Evolutionary conservation across 1,284 basidiomycete species (phyloP).

Genomic region (Anthracocystis panici-leucophaei): DNA sequence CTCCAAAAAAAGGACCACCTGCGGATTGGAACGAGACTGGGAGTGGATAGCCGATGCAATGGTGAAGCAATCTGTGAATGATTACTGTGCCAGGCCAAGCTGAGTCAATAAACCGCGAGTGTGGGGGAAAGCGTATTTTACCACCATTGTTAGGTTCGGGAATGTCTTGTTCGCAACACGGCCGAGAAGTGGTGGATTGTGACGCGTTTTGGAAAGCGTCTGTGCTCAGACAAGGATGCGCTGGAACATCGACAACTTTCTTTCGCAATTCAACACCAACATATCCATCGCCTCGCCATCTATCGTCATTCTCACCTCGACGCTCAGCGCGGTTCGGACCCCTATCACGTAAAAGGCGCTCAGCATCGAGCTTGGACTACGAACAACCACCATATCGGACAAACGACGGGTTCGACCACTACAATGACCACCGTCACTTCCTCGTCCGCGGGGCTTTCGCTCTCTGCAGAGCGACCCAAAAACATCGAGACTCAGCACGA

Average conservation of each 20-base stretch:
- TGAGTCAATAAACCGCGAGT: too few relatives aligned
- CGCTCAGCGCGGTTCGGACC: too few relatives aligned
- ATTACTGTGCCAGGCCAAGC: too few relatives aligned
- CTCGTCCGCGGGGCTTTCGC: conserved; percentile 37
- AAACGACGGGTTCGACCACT: background rate
- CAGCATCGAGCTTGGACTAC: background rate
- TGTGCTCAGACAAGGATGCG: conserved; percentile 34
- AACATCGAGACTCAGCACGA: conserved; percentile 68
- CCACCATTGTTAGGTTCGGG: background rate
- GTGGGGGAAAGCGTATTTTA: too few relatives aligned
- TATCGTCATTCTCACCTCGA: background rate
- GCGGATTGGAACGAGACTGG: too few relatives aligned
- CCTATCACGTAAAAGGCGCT: background rate
- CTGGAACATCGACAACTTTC: conserved; percentile 24
- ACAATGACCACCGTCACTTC: conserved; percentile 41
- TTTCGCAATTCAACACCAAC: conserved; percentile 16
- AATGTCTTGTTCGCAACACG: background rate
- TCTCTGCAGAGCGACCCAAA: conserved; percentile 55
- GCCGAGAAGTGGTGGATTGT: conserved; percentile 3
- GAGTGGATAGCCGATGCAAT: too few relatives aligned
- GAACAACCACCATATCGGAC: background rate
- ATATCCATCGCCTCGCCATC: background rate
- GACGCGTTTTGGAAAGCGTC: conserved; percentile 28
- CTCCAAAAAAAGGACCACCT: too few relatives aligned
- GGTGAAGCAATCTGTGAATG: too few relatives aligned